Evolutionary conservation across 257 asterid genomes (phyloP).

Genomic region (Orobanche coerulescens): DNA sequence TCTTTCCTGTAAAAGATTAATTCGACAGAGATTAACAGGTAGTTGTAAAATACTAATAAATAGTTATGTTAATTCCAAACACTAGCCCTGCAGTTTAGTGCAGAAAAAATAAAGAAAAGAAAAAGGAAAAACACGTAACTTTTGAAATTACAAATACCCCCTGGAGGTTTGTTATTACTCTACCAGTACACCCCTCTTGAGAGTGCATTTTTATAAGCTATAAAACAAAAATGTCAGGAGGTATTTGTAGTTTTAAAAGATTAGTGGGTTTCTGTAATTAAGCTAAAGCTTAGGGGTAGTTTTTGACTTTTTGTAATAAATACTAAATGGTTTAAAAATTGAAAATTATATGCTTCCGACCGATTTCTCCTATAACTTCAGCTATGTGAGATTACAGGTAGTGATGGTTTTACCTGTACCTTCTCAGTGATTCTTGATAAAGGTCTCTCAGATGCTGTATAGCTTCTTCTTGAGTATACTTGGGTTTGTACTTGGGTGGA

Average conservation of each 20-base stretch:
- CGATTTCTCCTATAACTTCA: not conserved
- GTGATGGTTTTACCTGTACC: slow-evolving; percentile 48
- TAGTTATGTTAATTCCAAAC: not conserved
- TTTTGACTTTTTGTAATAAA: not conserved
- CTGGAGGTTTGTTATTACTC: too few relatives aligned
- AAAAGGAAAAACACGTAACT: too few relatives aligned
- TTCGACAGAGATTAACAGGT: not conserved
- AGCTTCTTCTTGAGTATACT: slow-evolving; percentile 75
- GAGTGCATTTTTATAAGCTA: too few relatives aligned
- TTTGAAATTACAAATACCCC: not conserved
- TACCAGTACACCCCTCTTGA: too few relatives aligned
- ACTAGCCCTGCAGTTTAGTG: not conserved
- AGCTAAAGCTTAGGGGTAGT: not conserved
- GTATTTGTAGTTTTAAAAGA: too few relatives aligned
- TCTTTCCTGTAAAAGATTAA: slow-evolving; percentile 42
- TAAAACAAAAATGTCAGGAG: too few relatives aligned
- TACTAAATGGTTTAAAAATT: not conserved
- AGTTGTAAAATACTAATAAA: not conserved
- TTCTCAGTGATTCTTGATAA: slow-evolving; percentile 49
- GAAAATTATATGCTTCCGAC: not conserved
- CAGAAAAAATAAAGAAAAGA: too few relatives aligned
- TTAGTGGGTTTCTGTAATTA: too few relatives aligned
- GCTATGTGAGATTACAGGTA: not conserved
- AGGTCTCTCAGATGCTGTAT: slow-evolving; percentile 61
- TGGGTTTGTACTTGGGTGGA: slow-evolving; percentile 62